phyloP scores from a whole-genome alignment of 2,329 filamentous ascomycete species.

The Arthrobotrys sinensis region DNA sequence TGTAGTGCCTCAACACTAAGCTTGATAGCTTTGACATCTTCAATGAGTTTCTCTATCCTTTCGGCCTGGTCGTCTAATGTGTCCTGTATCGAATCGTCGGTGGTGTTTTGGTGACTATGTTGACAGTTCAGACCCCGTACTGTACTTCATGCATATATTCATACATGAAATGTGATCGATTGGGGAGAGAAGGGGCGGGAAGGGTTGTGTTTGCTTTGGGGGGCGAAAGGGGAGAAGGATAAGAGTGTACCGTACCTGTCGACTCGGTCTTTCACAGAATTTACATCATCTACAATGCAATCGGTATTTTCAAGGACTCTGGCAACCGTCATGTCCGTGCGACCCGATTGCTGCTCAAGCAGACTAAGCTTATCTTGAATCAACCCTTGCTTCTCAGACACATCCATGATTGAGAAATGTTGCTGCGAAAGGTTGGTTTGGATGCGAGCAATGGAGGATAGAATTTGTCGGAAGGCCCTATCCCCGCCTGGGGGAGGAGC shows the following conservation, averaged over 20 bases:
- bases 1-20: slow-evolving; percentile 48
- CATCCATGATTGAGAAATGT: slow-evolving; percentile 58
- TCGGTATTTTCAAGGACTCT: slow-evolving; percentile 60
- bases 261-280: slow-evolving; percentile 61
- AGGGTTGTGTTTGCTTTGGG: slow-evolving; percentile 16
- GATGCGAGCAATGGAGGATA: slow-evolving; percentile 59
- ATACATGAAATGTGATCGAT: slow-evolving; percentile 38
- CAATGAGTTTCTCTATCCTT: slow-evolving; percentile 57
- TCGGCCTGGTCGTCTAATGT: slow-evolving; percentile 59
- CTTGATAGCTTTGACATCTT: slow-evolving; percentile 59
- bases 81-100: slow-evolving; percentile 59
- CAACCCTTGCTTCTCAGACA: slow-evolving; percentile 58
- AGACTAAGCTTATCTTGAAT: slow-evolving; percentile 59
- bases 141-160: slow-evolving; percentile 38
- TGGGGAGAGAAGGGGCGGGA: slow-evolving; percentile 21
- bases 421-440: slow-evolving; percentile 60
- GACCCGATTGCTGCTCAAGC: slow-evolving; percentile 57
- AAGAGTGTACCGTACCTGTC: slow-evolving; percentile 59
- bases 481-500: slow-evolving; percentile 51
- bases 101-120: slow-evolving; percentile 53
- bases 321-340: slow-evolving; percentile 42
- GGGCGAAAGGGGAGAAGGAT: slow-evolving; percentile 5
- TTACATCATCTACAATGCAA: slow-evolving; percentile 60
- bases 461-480: slow-evolving; percentile 54
- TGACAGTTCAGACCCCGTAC: slow-evolving; percentile 58